Evolutionary conservation across 1,139 yeast species (phyloP).

Genomic region (Geotrichum cucujoidarum): DNA sequence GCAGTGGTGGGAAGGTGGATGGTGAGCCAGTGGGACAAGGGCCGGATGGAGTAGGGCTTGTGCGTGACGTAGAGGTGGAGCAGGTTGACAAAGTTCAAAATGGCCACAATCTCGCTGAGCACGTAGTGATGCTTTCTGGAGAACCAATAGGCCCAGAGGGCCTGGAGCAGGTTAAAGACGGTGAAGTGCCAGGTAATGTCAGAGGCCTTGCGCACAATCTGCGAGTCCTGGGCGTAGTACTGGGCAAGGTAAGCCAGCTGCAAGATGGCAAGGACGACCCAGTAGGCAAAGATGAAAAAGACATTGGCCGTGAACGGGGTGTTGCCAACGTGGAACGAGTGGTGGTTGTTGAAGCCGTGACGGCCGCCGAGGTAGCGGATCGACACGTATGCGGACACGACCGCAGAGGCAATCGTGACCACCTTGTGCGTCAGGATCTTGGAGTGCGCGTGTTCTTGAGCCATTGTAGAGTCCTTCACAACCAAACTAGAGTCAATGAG

Average conservation of each 20-base stretch:
- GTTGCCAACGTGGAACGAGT: constrained; percentile 44
- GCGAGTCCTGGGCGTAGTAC: constrained; percentile 45
- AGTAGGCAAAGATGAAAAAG: constrained; percentile 50
- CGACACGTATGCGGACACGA: constrained; percentile 52
- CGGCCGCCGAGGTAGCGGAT: constrained; percentile 52
- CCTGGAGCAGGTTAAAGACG: constrained; percentile 53
- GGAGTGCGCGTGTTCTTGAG: constrained; percentile 9
- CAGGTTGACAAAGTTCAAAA: constrained; percentile 54
- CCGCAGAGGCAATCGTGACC: constrained; percentile 47
- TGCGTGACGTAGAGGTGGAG: constrained; percentile 53
- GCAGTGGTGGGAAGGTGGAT: constrained; percentile 65
- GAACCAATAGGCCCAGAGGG: constrained; percentile 59
- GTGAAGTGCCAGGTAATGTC: constrained; percentile 59
- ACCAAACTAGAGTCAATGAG: too few relatives aligned
- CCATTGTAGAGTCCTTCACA: constrained; percentile 5
- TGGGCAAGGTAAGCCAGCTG: constrained; percentile 54
- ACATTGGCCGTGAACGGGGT: constrained; percentile 69
- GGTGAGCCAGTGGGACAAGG: constrained; percentile 49
- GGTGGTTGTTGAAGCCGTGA: constrained; percentile 40
- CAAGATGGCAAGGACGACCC: constrained; percentile 50
- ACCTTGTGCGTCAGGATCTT: constrained; percentile 40
- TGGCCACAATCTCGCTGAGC: constrained; percentile 53
- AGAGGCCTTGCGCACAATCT: constrained; percentile 35
- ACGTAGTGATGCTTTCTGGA: constrained; percentile 51
- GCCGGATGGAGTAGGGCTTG: constrained; percentile 54